These are phyloP conservation scores for Aspergillus cejpii DNA, from an alignment of 2,329 filamentous ascomycete genomes.

Conservation along the genomic window DNA sequence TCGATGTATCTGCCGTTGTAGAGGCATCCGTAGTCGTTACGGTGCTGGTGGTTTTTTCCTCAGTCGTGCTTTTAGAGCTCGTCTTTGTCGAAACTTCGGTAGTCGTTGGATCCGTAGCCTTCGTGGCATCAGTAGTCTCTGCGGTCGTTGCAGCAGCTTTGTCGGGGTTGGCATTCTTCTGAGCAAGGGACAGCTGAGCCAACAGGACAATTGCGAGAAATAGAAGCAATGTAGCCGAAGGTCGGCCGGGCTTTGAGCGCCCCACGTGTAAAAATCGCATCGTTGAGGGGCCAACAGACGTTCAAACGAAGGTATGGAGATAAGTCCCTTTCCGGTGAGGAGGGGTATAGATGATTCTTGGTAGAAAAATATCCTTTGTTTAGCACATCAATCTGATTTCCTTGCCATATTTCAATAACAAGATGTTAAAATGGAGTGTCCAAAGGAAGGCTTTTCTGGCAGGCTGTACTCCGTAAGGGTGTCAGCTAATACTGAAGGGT, in stretches of 20 bases:
- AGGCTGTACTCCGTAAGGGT: neutral
- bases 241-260: slow-evolving; percentile 11
- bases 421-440: neutral
- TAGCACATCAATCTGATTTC: neutral
- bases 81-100: slow-evolving; percentile 15
- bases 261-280: slow-evolving; percentile 13
- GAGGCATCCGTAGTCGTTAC: slow-evolving; percentile 15
- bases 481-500: neutral
- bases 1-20: slow-evolving; percentile 18
- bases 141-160: neutral
- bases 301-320: neutral
- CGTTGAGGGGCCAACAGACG: slow-evolving; percentile 1
- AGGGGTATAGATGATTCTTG: neutral
- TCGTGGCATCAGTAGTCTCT: neutral
- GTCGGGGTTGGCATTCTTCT: slow-evolving; percentile 4
- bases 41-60: slow-evolving; percentile 19
- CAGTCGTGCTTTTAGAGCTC: no score
- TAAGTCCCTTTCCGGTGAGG: neutral
- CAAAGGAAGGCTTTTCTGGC: neutral
- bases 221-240: slow-evolving; percentile 13
- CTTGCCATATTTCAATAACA: neutral
- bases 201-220: slow-evolving; percentile 14
- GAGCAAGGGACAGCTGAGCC: slow-evolving; percentile 14
- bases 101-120: neutral
- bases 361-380: neutral